These are phyloP conservation scores for Blastocystis sp. DNA, from an alignment of 352 stramenopile species.

Conservation along the genomic window DNA sequence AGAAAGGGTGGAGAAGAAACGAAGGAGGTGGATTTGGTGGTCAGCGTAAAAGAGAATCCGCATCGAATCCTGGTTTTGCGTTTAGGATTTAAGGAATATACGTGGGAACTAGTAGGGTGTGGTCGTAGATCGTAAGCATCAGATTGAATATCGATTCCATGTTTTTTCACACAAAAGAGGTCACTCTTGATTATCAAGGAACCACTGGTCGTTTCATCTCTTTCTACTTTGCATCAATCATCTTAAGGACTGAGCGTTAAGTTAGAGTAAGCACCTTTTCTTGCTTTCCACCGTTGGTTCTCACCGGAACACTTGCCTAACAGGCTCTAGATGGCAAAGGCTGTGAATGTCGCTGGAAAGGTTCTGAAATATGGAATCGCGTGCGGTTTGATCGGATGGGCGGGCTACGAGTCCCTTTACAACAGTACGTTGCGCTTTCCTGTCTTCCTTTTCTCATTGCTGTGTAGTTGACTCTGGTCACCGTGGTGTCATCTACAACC, in stretches of 20 bases:
- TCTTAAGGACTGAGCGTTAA: not conserved
- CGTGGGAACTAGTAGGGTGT: not conserved
- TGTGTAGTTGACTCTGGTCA: constrained; percentile 68
- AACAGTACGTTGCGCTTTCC: constrained; percentile 61
- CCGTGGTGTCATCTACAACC: constrained; percentile 75
- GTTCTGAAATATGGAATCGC: constrained; percentile 67
- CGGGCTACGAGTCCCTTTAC: constrained; percentile 72
- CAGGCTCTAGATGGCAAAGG: not conserved
- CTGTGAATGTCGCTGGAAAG: constrained; percentile 29
- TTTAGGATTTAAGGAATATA: not conserved
- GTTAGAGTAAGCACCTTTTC: not conserved
- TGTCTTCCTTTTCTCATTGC: not conserved
- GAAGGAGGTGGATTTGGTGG: constrained; percentile 2
- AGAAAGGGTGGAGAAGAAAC: not conserved
- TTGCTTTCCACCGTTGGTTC: not conserved
- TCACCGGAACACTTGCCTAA: not conserved
- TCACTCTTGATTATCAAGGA: not conserved
- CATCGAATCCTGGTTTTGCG: not conserved
- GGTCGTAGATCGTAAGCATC: not conserved
- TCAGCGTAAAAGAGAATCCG: not conserved
- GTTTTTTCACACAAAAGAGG: too few species aligned
- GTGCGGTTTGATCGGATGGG: constrained; percentile 67
- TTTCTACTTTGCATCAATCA: not conserved
- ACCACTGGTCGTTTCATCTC: not conserved
- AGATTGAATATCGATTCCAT: constrained; percentile 3